Conservation (phyloP, 179 eudicot species). For the Silene coronaria region DNA sequence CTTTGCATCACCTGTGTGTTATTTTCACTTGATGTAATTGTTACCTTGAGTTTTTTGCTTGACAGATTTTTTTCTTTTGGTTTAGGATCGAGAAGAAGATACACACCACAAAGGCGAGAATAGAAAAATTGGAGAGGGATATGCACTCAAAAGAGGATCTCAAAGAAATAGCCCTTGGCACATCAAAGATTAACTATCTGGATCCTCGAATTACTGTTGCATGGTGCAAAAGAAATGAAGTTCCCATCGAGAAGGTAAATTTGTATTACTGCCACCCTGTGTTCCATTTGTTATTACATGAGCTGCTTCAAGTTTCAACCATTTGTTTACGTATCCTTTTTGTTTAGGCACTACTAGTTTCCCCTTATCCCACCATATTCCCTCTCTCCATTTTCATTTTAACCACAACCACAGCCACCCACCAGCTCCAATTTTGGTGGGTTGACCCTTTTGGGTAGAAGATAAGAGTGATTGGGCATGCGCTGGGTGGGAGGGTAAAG, state of each 20-base stretch:
- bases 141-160: conserved; percentile 73
- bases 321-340: not conserved
- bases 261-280: not conserved
- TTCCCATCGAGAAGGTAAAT: conserved; percentile 89
- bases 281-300: not conserved
- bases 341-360: not conserved
- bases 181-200: conserved; percentile 80
- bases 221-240: conserved; percentile 95
- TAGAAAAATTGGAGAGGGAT: conserved; percentile 70
- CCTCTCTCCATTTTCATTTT: too few species aligned
- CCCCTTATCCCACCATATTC: too few species aligned
- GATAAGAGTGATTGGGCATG: too few species aligned
- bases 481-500: too few species aligned
- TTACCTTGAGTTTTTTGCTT: not conserved
- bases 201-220: conserved; percentile 93
- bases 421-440: not conserved
- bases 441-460: too few species aligned
- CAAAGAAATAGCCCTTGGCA: conserved; percentile 83
- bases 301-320: not conserved
- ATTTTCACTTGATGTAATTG: not conserved
- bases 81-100: conserved; percentile 68
- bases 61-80: not conserved
- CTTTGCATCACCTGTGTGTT: not conserved
- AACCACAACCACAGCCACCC: too few species aligned
- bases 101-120: conserved; percentile 49